These are phyloP conservation scores for Mychonastes homosphaera DNA, from an alignment of 139 green algal species.

Conservation along the genomic window DNA sequence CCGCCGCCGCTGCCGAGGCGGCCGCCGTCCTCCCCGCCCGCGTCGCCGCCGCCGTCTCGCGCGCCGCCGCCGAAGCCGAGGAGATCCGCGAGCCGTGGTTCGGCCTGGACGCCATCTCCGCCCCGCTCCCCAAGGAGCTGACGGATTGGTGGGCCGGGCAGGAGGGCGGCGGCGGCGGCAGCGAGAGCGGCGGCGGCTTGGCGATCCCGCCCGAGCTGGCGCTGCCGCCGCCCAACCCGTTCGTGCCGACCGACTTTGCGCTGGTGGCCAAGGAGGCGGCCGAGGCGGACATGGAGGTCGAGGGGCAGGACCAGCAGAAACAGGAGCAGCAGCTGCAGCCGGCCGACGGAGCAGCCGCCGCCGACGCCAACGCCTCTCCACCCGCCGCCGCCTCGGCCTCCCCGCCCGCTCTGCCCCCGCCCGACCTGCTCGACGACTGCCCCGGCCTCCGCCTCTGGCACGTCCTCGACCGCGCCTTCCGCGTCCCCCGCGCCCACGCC, in stretches of 20 bases:
- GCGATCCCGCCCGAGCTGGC: slow-evolving; percentile 34
- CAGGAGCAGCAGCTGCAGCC: not conserved
- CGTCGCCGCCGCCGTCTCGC: too few species aligned
- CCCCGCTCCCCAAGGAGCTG: slow-evolving; percentile 13
- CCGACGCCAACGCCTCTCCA: not conserved
- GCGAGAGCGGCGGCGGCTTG: too few species aligned
- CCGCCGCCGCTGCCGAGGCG: not conserved
- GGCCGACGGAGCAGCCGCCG: not conserved
- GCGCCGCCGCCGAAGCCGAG: not conserved
- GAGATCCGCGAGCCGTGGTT: slow-evolving; percentile 65
- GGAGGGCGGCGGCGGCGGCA: too few species aligned
- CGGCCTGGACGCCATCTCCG: slow-evolving; percentile 21
- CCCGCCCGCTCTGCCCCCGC: not conserved
- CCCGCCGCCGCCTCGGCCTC: not conserved
- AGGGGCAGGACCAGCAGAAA: slow-evolving; percentile 5
- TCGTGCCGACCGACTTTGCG: slow-evolving; percentile 68
- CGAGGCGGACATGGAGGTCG: too few species aligned
- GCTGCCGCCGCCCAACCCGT: slow-evolving; percentile 72
- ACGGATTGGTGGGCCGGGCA: not conserved
- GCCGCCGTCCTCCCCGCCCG: too few species aligned
- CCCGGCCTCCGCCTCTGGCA: slow-evolving; percentile 66
- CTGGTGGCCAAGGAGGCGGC: too few species aligned
- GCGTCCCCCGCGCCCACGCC: slow-evolving; percentile 41
- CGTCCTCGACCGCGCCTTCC: slow-evolving; percentile 67
- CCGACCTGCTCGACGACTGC: not conserved